Evolutionary conservation across 495 filamentous ascomycete genomes (phyloP), one percentile per base, ranked within the genome.

Genomic region (Xylaria scruposa): DNA sequence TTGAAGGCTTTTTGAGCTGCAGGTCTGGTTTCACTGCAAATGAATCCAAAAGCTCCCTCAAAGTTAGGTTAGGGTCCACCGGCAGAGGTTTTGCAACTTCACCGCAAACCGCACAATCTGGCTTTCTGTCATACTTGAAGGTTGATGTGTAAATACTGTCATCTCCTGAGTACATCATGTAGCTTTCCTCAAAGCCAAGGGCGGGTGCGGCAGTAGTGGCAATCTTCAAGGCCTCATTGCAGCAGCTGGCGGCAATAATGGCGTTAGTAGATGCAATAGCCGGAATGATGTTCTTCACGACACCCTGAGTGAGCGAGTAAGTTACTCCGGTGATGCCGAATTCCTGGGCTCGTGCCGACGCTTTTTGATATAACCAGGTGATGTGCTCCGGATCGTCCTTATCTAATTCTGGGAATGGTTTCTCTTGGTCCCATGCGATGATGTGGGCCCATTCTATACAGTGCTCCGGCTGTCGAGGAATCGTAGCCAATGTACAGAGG

Each of bases 391-490:
- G 93, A 76, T 99, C 92, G 80, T 99, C 97, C 70, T 93, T 98
- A 80, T 99, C 97, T 68, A 99, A 91, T 15, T 87, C 84, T 1
- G 84, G 85, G 72, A 87, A 89, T 9, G 86, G 86, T 72, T 86
- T 87, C 77, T 91, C 90, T 68, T 90, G 84, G 70, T 90, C 89
- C 87, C 87, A 89, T 24, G 86, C 86, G 66, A 89, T 89, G 80
- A 98, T 93, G 78, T 97, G 94, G 19, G 97, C 97, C 97, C 97
- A 99, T 81, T 99, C 97, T 81, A 99, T 95, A 79, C 97, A 99
- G 80, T 99, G 97, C 78, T 97, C 93, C 31, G 97, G 97, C 78
- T 99, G 97, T 21, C 97, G 92, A 4, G 97, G 97, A 73, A 99
- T 98, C 47, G 93, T 95, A 38, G 97, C 97, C 71, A 99, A 89